Percentiles rank a stretch among this genome's conserved stretches.
Evolutionary conservation across 805 yeast genomes (phyloP).

Genomic region (Pichia nanzhaoensis): DNA sequence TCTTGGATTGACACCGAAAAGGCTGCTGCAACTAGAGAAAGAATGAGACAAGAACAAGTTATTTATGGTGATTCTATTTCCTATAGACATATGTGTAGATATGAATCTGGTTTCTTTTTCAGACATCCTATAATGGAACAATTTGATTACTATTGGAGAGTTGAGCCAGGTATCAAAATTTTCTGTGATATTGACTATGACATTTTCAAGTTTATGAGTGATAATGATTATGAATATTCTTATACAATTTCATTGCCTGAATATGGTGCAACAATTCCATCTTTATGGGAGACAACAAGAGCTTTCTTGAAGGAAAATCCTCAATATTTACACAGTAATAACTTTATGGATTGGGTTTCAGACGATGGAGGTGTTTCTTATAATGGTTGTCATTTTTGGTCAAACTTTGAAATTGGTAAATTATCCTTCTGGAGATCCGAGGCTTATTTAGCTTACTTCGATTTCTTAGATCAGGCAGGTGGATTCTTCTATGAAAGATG

Average conservation of each 20-base stretch:
- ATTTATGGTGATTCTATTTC: constrained; percentile 63
- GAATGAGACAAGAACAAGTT: constrained; percentile 44
- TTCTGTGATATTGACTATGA: constrained; percentile 81
- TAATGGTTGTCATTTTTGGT: constrained; percentile 87
- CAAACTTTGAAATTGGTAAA: constrained; percentile 78
- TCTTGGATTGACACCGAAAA: constrained; percentile 68
- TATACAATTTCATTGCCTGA: constrained; percentile 78
- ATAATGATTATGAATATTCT: constrained; percentile 65
- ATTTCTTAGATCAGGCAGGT: constrained; percentile 69
- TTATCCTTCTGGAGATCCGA: constrained; percentile 69
- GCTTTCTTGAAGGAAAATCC: constrained; percentile 56
- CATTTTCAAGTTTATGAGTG: constrained; percentile 75
- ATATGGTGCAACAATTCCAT: constrained; percentile 61
- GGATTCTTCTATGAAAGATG: constrained; percentile 92
- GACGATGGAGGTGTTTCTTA: constrained; percentile 64
- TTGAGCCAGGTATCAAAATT: constrained; percentile 78
- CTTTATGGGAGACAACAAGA: constrained; percentile 68
- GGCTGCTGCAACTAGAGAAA: constrained; percentile 50
- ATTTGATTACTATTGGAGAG: constrained; percentile 93
- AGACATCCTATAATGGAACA: constrained; percentile 66
- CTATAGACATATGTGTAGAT: constrained; percentile 89
- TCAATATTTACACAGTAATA: constrained; percentile 49
- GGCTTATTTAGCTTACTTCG: constrained; percentile 66
- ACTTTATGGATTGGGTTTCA: constrained; percentile 63
- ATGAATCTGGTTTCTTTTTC: constrained; percentile 84